A percentile compares a stretch with the other conserved stretches of the same genome.
These are phyloP conservation scores for Cladophialophora exuberans DNA, from an alignment of 2,329 filamentous ascomycete genomes.

Conservation along the genomic window DNA sequence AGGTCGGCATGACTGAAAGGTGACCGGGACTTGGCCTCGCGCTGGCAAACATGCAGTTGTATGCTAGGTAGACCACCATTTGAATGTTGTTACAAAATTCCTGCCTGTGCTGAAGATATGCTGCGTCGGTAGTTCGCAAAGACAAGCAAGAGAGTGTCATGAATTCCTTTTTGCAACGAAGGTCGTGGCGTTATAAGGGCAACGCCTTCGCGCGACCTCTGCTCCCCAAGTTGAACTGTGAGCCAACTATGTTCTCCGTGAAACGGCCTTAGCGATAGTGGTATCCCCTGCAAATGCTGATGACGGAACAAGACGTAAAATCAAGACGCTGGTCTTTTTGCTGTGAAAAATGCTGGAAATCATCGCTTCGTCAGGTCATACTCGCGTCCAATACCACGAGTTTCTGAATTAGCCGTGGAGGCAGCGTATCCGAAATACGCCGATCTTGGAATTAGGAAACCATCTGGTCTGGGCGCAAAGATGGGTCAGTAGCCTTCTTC, in stretches of 20 bases:
- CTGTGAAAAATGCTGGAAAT: constrained; percentile 9
- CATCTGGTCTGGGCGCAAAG: neutral
- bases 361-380: constrained; percentile 26
- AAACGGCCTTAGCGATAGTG: neutral
- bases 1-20: constrained; percentile 6
- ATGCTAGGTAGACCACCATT: constrained; percentile 19
- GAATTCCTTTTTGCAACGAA: constrained; percentile 1
- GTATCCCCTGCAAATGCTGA: constrained; percentile 1
- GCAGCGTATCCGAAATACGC: neutral
- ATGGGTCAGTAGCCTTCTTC: constrained; percentile 78
- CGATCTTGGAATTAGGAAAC: neutral
- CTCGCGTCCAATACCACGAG: constrained; percentile 23
- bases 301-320: constrained; percentile 6
- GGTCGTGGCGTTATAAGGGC: neutral
- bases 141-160: neutral
- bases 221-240: constrained; percentile 2
- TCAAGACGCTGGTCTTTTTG: constrained; percentile 21
- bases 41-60: constrained; percentile 11
- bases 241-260: constrained; percentile 3
- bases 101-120: neutral
- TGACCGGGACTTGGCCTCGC: constrained; percentile 9
- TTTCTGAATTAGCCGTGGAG: neutral
- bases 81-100: constrained; percentile 14
- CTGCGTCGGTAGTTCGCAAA: neutral
- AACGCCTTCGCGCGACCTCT: constrained; percentile 2